Evolutionary conservation across 208 protist genomes (phyloP), one percentile per base, ranked within the genome.

Genomic region (Leishmania gerbilli): DNA sequence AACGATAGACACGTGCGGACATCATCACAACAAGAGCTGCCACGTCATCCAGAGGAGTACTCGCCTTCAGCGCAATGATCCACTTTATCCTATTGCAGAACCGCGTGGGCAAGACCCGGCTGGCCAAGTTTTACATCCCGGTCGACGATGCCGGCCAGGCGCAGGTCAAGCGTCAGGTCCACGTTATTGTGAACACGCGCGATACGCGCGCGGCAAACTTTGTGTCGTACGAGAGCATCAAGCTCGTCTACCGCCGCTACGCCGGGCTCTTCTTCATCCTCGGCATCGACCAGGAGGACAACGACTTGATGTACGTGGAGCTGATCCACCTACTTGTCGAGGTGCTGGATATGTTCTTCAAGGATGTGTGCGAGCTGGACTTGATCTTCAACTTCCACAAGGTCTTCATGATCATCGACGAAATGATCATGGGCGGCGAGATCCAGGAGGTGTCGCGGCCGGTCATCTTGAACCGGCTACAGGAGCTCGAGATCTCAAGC

Each of bases 311-410:
- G 0, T 99, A 95, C 83, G 85, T 99, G 4, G 99, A 99, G 88
- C 88, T 97, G 69, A 99, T 99, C 84, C 99, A 99, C 84, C 84
- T 99, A 1, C 99, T 99, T 81, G 99, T 99, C 40, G 94, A 99
- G 87, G 95, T 99, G 55, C 95, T 99, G 24, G 99, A 99, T 86
- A 97, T 99, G 85, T 99, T 99, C 86, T 99, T 99, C 86, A 98
- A 98, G 74, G 99, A 99, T 84, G 99, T 99, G 31, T 99, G 99
- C 83, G 99, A 99, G 87, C 91, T 99, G 4, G 99, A 99, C 88
- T 92, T 99, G 34, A 98, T 99, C 37, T 99, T 99, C 91, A 99
- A 99, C 82, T 99, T 99, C 86, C 97, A 99, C 91, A 97, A 99
- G 92, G 98, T 99, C 1, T 99, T 99, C 86, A 95, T 99, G 84